phyloP scores from a whole-genome alignment of 306 rosid genomes.

The Gillenia trifoliata region DNA sequence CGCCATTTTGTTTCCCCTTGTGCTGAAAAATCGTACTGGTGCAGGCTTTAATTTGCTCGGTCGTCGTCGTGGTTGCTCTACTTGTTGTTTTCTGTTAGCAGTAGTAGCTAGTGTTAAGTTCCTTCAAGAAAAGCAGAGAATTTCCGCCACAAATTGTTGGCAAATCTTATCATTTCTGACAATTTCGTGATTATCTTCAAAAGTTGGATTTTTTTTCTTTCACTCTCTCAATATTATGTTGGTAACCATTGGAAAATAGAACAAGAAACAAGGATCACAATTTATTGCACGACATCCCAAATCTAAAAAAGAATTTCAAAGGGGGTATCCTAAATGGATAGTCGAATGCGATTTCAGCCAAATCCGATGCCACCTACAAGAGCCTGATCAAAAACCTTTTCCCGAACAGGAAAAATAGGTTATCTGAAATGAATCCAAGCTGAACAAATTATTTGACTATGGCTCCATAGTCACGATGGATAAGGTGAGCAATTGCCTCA shows the following conservation, averaged over 20 bases:
- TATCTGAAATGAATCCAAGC: slow-evolving; percentile 87
- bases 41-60: slow-evolving; percentile 35
- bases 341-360: slow-evolving; percentile 96
- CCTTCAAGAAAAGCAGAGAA: neutral
- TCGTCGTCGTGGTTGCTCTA: slow-evolving; percentile 20
- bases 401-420: slow-evolving; percentile 93
- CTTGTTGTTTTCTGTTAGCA: slow-evolving; percentile 22
- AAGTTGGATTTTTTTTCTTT: neutral
- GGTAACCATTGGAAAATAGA: neutral
- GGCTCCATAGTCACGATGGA: slow-evolving; percentile 91
- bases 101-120: neutral
- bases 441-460: slow-evolving; percentile 90
- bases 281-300: neutral
- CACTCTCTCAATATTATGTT: neutral
- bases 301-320: neutral
- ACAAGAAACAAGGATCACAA: neutral
- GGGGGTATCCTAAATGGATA: slow-evolving; percentile 91
- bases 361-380: slow-evolving; percentile 98
- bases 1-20: neutral
- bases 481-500: slow-evolving; percentile 95
- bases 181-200: neutral
- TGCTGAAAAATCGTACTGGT: neutral
- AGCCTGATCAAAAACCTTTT: slow-evolving; percentile 97
- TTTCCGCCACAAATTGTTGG: neutral
- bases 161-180: neutral